Base-by-base conservation (phyloP, 106 monocot species). In the Apostasia ramifera region DNA sequence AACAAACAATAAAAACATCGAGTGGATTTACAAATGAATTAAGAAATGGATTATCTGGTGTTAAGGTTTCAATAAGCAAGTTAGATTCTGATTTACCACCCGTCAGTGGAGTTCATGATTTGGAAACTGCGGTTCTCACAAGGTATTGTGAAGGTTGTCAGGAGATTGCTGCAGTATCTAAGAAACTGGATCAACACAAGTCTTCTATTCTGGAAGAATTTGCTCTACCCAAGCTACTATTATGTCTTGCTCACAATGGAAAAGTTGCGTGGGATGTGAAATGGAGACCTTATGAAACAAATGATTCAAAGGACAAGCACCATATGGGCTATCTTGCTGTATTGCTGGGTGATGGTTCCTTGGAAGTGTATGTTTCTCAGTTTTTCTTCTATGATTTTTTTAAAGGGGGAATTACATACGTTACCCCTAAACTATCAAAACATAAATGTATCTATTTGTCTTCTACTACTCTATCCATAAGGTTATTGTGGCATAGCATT, bases 241-340 rank as follows among this genome's bases (percentile, higher is more conserved):
- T 89, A 4, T 91, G 84, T 71, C 71, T 95, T 66, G 95, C 78
- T 61, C 95, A 95, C 76, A 86, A 86, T 77, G 95, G 95, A 67
- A 86, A 82, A 79, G 88, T 95, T 81, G 89, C 88, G 44, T 95
- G 95, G 95, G 95, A 95, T 79, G 67, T 95, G 66, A 95, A 95
- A 83, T 95, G 95, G 95, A 91, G 82, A 70, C 95, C 95, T 60
- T 42, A 8, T 10, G 49, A 37, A 43, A 40, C 11, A 5, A 64
- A 46, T 79, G 50, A 74, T 49, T 68, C 73, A 59, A 67, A 74
- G 42, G 53, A 57, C 6, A 81, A 66, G 58, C 66, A 76, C 59
- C 68, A 50, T 67, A 66, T 95, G 76, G 95, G 95, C 40, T 91
- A 84, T 79, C 95, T 95, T 69, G 95, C 88, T 45, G 82, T 79